phyloP scores from a whole-genome alignment of 768 basidiomycete genomes.

The Chlorophyllum brunneum region DNA sequence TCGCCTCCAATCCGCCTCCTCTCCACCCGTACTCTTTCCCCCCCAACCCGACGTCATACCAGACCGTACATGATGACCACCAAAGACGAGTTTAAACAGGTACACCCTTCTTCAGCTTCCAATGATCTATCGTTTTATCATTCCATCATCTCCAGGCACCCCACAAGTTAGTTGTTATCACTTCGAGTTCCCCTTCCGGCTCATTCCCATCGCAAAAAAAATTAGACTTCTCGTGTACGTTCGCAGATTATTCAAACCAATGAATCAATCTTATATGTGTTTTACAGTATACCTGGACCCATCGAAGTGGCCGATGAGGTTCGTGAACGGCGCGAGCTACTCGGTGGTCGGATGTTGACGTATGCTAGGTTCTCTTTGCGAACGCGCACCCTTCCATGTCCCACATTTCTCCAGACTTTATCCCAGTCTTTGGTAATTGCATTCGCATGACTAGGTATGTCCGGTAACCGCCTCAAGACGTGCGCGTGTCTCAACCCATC shows the following conservation, averaged over 20 bases:
- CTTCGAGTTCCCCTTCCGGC: neutral
- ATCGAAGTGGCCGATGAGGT: conserved; percentile 66
- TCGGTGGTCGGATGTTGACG: neutral
- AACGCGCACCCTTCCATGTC: conserved; percentile 92
- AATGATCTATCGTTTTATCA: neutral
- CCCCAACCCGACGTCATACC: neutral
- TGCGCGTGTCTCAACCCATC: neutral
- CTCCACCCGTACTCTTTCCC: neutral
- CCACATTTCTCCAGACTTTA: conserved; percentile 86
- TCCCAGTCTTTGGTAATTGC: conserved; percentile 84
- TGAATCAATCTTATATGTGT: conserved; percentile 12
- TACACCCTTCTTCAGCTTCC: neutral
- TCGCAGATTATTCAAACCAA: neutral
- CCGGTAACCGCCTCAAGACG: neutral
- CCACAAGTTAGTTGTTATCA: conserved; percentile 31
- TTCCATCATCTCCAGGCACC: conserved; percentile 21
- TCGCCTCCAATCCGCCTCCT: conserved; percentile 1
- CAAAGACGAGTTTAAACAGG: conserved; percentile 12
- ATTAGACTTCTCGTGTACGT: conserved; percentile 50
- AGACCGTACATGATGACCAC: conserved; percentile 7
- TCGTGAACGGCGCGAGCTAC: neutral
- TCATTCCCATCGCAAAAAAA: conserved; percentile 14
- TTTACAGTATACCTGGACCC: conserved; percentile 55
- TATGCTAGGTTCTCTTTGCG: conserved; percentile 52
- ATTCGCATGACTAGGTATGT: conserved; percentile 76